Evolutionary conservation across 176 grass and related monocot genomes (phyloP).

Genomic region (Chloris gayana): DNA sequence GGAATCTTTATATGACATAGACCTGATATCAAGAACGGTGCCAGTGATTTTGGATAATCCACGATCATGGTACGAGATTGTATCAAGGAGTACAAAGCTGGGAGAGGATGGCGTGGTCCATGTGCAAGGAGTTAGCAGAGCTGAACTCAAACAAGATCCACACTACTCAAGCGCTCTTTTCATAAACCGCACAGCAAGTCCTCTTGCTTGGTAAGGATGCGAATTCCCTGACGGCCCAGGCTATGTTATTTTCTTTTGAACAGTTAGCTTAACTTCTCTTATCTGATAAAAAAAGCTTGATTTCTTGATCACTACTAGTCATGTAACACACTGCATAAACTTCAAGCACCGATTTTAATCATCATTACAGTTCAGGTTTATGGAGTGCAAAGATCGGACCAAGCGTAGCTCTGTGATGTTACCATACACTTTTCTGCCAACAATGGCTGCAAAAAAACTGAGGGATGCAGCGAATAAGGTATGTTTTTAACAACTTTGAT

Average conservation of each 20-base stretch:
- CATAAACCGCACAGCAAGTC: slow-evolving; percentile 88
- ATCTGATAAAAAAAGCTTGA: background rate
- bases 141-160: slow-evolving; percentile 73
- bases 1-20: slow-evolving; percentile 89
- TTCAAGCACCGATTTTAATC: slow-evolving; percentile 55
- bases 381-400: slow-evolving; percentile 93
- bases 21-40: slow-evolving; percentile 75
- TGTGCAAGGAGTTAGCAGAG: slow-evolving; percentile 67
- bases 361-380: slow-evolving; percentile 93
- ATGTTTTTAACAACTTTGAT: slow-evolving; percentile 29
- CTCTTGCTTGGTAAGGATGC: slow-evolving; percentile 87
- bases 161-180: slow-evolving; percentile 73
- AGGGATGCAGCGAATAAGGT: slow-evolving; percentile 76
- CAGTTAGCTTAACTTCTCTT: slow-evolving; percentile 13
- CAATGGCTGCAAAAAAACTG: slow-evolving; percentile 75
- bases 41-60: slow-evolving; percentile 86
- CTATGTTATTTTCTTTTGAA: background rate
- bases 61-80: slow-evolving; percentile 65
- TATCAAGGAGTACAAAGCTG: slow-evolving; percentile 76
- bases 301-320: slow-evolving; percentile 1
- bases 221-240: slow-evolving; percentile 20
- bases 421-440: slow-evolving; percentile 82
- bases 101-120: slow-evolving; percentile 64
- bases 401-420: slow-evolving; percentile 79
- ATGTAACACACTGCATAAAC: slow-evolving; percentile 25